Conservation (phyloP, 805 yeast species). For the Zygoascus ofunaensis region DNA sequence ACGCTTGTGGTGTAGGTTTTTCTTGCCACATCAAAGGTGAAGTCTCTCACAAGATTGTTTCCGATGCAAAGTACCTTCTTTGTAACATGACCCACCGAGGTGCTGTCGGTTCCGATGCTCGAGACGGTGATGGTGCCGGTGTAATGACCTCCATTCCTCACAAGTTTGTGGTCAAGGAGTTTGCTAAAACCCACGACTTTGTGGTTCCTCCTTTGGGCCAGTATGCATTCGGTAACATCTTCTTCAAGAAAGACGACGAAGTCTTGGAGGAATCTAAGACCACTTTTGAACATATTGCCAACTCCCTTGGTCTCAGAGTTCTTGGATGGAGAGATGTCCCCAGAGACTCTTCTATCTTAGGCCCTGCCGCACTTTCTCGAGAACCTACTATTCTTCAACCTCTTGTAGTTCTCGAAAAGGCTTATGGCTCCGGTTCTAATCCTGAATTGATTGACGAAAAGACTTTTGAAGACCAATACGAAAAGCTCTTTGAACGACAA, state of each 20-base stretch:
- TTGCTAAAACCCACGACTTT: slow-evolving; percentile 56
- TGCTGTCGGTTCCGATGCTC: slow-evolving; percentile 90
- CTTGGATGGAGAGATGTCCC: slow-evolving; percentile 95
- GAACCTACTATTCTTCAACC: slow-evolving; percentile 93
- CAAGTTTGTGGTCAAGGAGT: slow-evolving; percentile 76
- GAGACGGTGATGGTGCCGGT: slow-evolving; percentile 99
- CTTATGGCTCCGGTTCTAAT: slow-evolving; percentile 33
- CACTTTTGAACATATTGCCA: slow-evolving; percentile 76
- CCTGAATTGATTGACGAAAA: slow-evolving; percentile 31
- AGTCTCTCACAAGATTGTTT: slow-evolving; percentile 81
- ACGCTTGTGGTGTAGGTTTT: slow-evolving; percentile 98
- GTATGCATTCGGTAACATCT: slow-evolving; percentile 91
- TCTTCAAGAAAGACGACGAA: slow-evolving; percentile 76
- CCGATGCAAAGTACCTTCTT: slow-evolving; percentile 74
- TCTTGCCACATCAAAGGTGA: slow-evolving; percentile 88
- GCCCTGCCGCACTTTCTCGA: slow-evolving; percentile 88
- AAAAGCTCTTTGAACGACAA: slow-evolving; percentile 67
- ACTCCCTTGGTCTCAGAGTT: slow-evolving; percentile 65
- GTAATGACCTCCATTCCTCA: slow-evolving; percentile 89
- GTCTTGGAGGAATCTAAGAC: slow-evolving; percentile 59
- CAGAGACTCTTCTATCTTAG: slow-evolving; percentile 85
- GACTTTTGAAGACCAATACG: slow-evolving; percentile 48
- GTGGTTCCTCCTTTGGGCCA: slow-evolving; percentile 72
- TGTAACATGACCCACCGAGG: slow-evolving; percentile 99
- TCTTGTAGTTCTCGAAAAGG: slow-evolving; percentile 60